These are phyloP conservation scores for Sutorius australiensis DNA, from an alignment of 768 basidiomycete genomes.

Conservation along the genomic window DNA sequence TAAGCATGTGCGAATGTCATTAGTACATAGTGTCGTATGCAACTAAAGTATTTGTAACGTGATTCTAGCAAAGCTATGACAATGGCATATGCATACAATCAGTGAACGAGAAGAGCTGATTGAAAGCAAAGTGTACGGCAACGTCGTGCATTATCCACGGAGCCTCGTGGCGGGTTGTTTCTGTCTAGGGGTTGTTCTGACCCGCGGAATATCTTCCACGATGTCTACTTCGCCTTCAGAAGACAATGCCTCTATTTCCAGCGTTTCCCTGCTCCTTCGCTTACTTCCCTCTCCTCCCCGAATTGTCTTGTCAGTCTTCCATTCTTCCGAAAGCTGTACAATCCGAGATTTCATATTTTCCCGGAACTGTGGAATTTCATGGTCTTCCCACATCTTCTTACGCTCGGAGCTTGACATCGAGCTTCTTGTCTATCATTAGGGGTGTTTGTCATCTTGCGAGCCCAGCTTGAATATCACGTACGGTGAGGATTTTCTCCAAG, in stretches of 20 bases:
- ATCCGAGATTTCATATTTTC: constrained; percentile 43
- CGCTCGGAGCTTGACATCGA: constrained; percentile 36
- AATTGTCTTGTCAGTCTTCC: constrained; percentile 44
- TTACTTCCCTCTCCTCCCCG: constrained; percentile 34
- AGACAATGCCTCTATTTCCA: constrained; percentile 19
- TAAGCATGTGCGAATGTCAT: constrained; percentile 1
- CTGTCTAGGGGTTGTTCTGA: constrained; percentile 11
- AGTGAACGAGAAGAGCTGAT: constrained; percentile 2
- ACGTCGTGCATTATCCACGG: constrained; percentile 24
- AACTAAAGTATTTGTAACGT: constrained; percentile 19
- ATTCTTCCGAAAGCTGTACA: constrained; percentile 46
- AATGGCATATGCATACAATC: neutral
- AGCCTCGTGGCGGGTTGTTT: constrained; percentile 21
- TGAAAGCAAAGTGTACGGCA: constrained; percentile 3
- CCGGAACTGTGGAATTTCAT: constrained; percentile 45
- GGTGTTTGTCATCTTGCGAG: neutral
- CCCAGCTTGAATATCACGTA: neutral
- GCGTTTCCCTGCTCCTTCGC: constrained; percentile 18
- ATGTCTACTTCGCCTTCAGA: constrained; percentile 42
- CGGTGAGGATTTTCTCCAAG: constrained; percentile 44
- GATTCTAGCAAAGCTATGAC: constrained; percentile 1
- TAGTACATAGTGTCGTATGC: constrained; percentile 9
- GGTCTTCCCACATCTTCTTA: constrained; percentile 50
- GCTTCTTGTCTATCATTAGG: constrained; percentile 28
- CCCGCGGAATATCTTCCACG: constrained; percentile 28